A percentile compares a stretch with the other conserved stretches of the same genome.
phyloP scores from a whole-genome alignment of 768 basidiomycete genomes.

The Rhodotorula kratochvilovae region DNA sequence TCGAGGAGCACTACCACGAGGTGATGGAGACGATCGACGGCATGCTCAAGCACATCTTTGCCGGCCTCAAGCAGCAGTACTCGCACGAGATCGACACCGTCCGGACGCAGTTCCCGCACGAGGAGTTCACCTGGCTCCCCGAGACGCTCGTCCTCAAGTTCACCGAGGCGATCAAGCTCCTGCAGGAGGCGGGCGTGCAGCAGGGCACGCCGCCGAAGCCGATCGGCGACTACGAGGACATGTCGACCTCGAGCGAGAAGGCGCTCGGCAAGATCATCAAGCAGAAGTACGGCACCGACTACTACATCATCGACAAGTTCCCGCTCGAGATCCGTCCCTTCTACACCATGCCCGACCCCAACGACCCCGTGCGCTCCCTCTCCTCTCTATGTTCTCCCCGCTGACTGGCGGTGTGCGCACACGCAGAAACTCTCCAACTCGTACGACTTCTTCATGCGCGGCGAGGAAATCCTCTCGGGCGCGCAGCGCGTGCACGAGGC shows the following conservation, averaged over 20 bases:
- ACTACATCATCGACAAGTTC: slow-evolving; percentile 99
- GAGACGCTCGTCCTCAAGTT: slow-evolving; percentile 81
- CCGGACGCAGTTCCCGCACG: slow-evolving; percentile 82
- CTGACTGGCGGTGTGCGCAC: too few relatives aligned
- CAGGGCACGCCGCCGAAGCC: slow-evolving; percentile 45
- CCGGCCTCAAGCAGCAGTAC: slow-evolving; percentile 69
- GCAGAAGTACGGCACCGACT: slow-evolving; percentile 93
- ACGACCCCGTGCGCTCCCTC: slow-evolving; percentile 61
- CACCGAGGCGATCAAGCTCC: slow-evolving; percentile 77
- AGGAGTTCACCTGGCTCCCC: slow-evolving; percentile 91
- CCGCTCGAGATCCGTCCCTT: slow-evolving; percentile 91
- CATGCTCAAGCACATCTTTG: slow-evolving; percentile 81
- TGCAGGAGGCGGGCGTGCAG: slow-evolving; percentile 78
- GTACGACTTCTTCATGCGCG: slow-evolving; percentile 99
- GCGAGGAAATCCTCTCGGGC: slow-evolving; percentile 96
- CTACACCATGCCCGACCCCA: slow-evolving; percentile 98
- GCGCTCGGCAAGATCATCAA: slow-evolving; percentile 82
- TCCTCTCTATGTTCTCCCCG: neutral
- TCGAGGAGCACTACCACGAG: slow-evolving; percentile 98
- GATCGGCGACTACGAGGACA: slow-evolving; percentile 75
- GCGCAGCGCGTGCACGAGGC: slow-evolving; percentile 97
- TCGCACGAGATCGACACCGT: slow-evolving; percentile 75
- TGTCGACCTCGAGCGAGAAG: slow-evolving; percentile 95
- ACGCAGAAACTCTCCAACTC: slow-evolving; percentile 84
- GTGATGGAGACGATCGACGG: slow-evolving; percentile 86